Evolutionary conservation across 805 yeast genomes (phyloP).

Genomic region (Candida montana): DNA sequence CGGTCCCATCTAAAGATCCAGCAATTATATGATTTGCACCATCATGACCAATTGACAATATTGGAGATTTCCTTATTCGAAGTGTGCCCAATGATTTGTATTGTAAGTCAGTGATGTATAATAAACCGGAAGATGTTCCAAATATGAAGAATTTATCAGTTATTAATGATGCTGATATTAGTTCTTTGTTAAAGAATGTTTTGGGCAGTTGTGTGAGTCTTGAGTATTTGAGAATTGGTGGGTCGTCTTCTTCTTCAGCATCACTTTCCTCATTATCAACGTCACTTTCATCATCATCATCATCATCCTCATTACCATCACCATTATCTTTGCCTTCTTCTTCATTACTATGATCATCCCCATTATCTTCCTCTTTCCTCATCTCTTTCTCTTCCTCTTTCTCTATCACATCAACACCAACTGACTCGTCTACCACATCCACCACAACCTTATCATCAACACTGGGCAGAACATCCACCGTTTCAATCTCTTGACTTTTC

Average conservation of each 20-base stretch:
- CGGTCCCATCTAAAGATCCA: constrained; percentile 92
- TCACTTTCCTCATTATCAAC: constrained; percentile 9
- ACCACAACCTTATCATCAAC: no score
- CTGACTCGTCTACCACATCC: no score
- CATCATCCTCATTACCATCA: constrained; percentile 1
- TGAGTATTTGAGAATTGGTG: constrained; percentile 72
- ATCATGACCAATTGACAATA: constrained; percentile 67
- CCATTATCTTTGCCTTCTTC: background rate
- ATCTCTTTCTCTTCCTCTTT: background rate
- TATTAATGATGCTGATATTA: constrained; percentile 66
- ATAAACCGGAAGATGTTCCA: constrained; percentile 85
- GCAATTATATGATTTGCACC: constrained; percentile 71
- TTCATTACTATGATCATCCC: background rate
- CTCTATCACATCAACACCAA: background rate
- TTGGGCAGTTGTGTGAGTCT: constrained; percentile 65
- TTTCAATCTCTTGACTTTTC: background rate
- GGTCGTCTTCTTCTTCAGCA: constrained; percentile 48
- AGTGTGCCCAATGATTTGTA: constrained; percentile 62
- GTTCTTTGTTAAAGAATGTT: constrained; percentile 67
- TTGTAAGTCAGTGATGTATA: constrained; percentile 61
- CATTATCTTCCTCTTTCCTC: background rate
- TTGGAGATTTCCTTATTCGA: constrained; percentile 81
- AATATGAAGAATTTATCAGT: constrained; percentile 60
- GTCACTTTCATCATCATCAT: constrained; percentile 15
- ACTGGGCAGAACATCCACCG: background rate